Conservation (phyloP, 495 filamentous ascomycete species). For the Penicillium malachiteum region DNA sequence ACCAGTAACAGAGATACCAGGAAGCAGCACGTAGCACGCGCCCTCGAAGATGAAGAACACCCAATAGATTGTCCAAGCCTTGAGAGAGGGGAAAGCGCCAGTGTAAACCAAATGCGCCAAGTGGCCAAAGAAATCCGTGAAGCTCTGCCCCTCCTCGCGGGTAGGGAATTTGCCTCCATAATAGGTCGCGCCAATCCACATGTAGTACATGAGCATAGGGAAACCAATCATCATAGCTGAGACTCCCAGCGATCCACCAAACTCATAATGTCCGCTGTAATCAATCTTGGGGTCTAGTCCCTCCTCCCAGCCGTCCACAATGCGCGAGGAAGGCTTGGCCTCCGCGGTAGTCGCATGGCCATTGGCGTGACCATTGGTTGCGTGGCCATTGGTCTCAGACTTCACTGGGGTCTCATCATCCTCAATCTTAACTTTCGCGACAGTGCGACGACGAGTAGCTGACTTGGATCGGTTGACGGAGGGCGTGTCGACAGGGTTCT, state of each 20-base stretch:
- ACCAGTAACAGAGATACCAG: constrained; percentile 79
- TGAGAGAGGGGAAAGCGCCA: constrained; percentile 73
- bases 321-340: constrained; percentile 29
- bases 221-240: constrained; percentile 86
- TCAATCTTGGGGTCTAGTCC: constrained; percentile 77
- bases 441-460: constrained; percentile 33
- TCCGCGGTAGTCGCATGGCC: neutral
- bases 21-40: constrained; percentile 75
- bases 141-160: constrained; percentile 63
- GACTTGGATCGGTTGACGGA: constrained; percentile 28
- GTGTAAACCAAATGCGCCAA: constrained; percentile 70
- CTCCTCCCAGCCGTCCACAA: constrained; percentile 66
- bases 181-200: constrained; percentile 95
- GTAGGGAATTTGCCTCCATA: constrained; percentile 80
- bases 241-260: constrained; percentile 79
- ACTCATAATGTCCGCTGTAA: constrained; percentile 78
- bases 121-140: constrained; percentile 64
- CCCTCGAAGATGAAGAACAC: constrained; percentile 81
- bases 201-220: constrained; percentile 94
- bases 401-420: constrained; percentile 30
- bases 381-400: constrained; percentile 40
- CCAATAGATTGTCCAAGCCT: constrained; percentile 94
- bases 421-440: constrained; percentile 32
- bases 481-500: constrained; percentile 29
- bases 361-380: constrained; percentile 39